These are phyloP conservation scores for Fusarium sp. DNA, from an alignment of 2,329 filamentous ascomycete genomes.

Conservation along the genomic window DNA sequence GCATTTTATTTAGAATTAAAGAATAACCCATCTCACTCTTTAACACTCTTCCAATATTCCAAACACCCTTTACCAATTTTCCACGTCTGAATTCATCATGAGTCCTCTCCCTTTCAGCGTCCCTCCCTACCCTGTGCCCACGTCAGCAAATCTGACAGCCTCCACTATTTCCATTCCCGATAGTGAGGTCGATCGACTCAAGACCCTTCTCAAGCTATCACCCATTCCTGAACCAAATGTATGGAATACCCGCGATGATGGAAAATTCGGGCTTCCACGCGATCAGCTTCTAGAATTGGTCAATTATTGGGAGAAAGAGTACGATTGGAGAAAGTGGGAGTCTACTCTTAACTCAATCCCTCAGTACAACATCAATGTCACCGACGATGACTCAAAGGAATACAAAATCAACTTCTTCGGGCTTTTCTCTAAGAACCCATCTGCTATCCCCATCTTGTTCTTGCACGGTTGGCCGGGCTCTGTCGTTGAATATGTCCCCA, in stretches of 20 bases:
- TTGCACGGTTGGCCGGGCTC: constrained; percentile 38
- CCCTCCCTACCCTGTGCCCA: not conserved
- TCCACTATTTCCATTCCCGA: constrained; percentile 11
- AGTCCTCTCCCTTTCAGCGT: not conserved
- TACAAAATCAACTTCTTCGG: constrained; percentile 29
- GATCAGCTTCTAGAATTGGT: not conserved
- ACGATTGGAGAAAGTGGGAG: constrained; percentile 35
- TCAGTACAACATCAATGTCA: constrained; percentile 23
- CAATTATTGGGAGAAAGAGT: constrained; percentile 3
- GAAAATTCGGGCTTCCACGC: not conserved
- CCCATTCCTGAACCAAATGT: not conserved
- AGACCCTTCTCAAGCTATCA: constrained; percentile 8
- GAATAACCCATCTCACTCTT: rapidly evolving
- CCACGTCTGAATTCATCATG: not conserved
- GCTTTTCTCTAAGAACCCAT: constrained; percentile 9
- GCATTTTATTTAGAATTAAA: not conserved
- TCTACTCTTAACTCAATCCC: constrained; percentile 24
- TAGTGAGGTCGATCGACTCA: constrained; percentile 6
- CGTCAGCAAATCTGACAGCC: constrained; percentile 22
- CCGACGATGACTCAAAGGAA: constrained; percentile 5
- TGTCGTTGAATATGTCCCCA: constrained; percentile 26
- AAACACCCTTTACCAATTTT: not conserved
- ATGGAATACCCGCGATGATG: constrained; percentile 7
- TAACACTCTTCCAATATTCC: too few relatives aligned
- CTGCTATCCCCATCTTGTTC: constrained; percentile 9